A percentile compares a stretch with the other conserved stretches of the same genome.
Evolutionary conservation across 225 moss, liverwort and hornwort genomes (phyloP).

Genomic region (Neckera pumila): DNA sequence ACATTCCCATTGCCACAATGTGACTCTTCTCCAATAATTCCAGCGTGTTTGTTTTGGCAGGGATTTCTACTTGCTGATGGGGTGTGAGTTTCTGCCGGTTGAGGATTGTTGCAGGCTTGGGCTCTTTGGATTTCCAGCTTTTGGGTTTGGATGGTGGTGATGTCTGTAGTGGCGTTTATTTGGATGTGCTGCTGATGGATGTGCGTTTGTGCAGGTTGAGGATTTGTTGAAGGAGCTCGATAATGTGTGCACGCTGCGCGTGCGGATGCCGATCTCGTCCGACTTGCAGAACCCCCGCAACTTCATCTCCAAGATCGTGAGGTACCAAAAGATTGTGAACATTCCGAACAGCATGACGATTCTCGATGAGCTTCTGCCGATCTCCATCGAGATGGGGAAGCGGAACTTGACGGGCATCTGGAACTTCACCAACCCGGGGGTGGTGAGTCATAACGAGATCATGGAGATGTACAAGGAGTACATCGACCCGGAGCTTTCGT

Average conservation of each 20-base stretch:
- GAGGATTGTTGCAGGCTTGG: background rate
- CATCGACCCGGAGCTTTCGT: slow-evolving; percentile 27
- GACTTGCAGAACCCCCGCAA: slow-evolving; percentile 42
- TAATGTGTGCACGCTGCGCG: slow-evolving; percentile 35
- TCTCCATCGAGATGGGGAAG: slow-evolving; percentile 46
- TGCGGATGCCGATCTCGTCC: slow-evolving; percentile 39
- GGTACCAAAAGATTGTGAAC: slow-evolving; percentile 46
- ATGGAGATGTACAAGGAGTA: slow-evolving; percentile 56
- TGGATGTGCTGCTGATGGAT: background rate
- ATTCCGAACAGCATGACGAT: slow-evolving; percentile 57
- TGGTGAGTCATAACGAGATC: slow-evolving; percentile 51
- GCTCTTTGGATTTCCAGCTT: background rate
- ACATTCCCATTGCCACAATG: background rate
- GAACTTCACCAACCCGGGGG: slow-evolving; percentile 54
- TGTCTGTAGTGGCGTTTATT: background rate
- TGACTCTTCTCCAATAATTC: background rate
- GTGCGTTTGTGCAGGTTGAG: slow-evolving; percentile 18
- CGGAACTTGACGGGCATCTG: slow-evolving; percentile 41
- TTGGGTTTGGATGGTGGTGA: background rate
- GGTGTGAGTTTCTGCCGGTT: background rate
- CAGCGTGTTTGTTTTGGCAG: background rate
- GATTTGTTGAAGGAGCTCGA: slow-evolving; percentile 39
- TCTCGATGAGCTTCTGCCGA: slow-evolving; percentile 35
- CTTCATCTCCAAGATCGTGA: slow-evolving; percentile 47
- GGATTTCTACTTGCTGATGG: background rate